Conservation (phyloP, 108 stramenopile genomes). For the Cyclotella choctawhatcheeana region DNA sequence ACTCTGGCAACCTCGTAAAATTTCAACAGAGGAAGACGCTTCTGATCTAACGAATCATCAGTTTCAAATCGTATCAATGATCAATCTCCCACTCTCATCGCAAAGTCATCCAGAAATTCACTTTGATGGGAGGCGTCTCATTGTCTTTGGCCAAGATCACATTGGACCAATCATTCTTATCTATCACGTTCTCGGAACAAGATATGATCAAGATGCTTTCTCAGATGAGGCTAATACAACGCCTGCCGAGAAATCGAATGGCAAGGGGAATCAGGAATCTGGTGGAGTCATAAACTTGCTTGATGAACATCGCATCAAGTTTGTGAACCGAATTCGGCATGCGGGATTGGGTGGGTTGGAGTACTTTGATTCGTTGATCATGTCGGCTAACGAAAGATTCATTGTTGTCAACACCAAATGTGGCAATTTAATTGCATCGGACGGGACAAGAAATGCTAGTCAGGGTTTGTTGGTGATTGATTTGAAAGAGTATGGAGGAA, state of each 20-base stretch:
- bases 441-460: constrained; percentile 37
- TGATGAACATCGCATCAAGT: constrained; percentile 23
- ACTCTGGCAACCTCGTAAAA: constrained; percentile 49
- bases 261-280: constrained; percentile 29
- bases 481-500: constrained; percentile 42
- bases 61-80: constrained; percentile 54
- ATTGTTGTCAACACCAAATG: constrained; percentile 71
- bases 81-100: constrained; percentile 62
- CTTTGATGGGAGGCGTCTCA: constrained; percentile 65
- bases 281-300: constrained; percentile 43
- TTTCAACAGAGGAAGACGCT: constrained; percentile 11
- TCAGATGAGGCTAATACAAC: constrained; percentile 1
- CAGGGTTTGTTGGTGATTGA: constrained; percentile 74
- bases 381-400: constrained; percentile 74
- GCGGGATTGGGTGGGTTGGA: constrained; percentile 65
- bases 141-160: constrained; percentile 78
- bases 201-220: constrained; percentile 40
- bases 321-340: constrained; percentile 70
- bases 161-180: constrained; percentile 67
- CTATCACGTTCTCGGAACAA: constrained; percentile 56
- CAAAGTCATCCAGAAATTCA: constrained; percentile 54
- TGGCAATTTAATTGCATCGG: constrained; percentile 59
- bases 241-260: constrained; percentile 17
- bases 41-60: background rate
- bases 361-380: constrained; percentile 57